Evolutionary conservation across 2,329 filamentous ascomycete species (phyloP).

Genomic region (Calonectria montana): DNA sequence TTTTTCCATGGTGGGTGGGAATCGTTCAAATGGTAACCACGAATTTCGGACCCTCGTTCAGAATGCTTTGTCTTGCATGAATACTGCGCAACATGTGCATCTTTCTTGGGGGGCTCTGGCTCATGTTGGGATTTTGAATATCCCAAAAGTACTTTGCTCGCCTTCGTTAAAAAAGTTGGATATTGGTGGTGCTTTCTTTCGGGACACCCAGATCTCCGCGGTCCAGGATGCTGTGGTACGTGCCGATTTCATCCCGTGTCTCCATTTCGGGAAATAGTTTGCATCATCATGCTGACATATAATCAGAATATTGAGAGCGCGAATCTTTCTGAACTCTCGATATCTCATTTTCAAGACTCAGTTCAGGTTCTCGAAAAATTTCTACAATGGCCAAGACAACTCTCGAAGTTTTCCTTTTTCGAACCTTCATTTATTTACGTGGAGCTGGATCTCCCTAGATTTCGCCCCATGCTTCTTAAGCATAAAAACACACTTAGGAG

Average conservation of each 20-base stretch:
- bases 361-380: neutral
- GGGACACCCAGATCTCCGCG: neutral
- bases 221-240: neutral
- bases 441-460: neutral
- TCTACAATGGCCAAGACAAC: neutral
- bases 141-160: neutral
- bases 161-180: neutral
- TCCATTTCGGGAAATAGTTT: too few relatives aligned
- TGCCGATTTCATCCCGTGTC: too few relatives aligned
- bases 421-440: neutral
- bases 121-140: neutral
- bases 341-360: neutral
- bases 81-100: neutral
- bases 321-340: neutral
- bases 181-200: neutral
- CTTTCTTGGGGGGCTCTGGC: neutral
- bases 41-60: neutral
- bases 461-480: neutral
- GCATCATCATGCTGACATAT: too few relatives aligned
- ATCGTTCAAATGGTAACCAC: too few relatives aligned
- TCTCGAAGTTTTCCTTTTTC: neutral
- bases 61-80: neutral
- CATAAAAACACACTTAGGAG: neutral
- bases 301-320: neutral
- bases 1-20: neutral